Evolutionary conservation across 2,329 filamentous ascomycete genomes (phyloP).

Genomic region (Elsinoe australis): DNA sequence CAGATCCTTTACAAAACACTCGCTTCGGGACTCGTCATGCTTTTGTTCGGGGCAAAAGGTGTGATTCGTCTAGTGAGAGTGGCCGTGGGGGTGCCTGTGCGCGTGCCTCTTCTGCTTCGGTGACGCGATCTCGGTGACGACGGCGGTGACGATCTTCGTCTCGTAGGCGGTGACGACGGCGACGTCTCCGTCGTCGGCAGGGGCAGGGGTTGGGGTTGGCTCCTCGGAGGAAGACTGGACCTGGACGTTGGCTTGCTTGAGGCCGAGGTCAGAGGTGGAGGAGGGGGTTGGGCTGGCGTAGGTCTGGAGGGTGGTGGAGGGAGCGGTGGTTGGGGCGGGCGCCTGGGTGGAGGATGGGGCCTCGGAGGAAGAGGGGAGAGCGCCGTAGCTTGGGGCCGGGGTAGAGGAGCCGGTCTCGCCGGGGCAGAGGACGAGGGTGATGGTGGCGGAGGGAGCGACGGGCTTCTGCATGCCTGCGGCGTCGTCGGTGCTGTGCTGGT

Average conservation of each 20-base stretch:
- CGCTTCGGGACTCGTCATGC: too few relatives aligned
- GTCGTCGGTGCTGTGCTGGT: slow-evolving; percentile 34
- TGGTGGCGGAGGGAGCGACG: slow-evolving; percentile 27
- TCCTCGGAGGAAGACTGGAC: background rate
- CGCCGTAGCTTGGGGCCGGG: slow-evolving; percentile 16
- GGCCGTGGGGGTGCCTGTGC: slow-evolving; percentile 26
- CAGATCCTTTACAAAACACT: background rate
- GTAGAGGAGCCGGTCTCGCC: slow-evolving; percentile 20
- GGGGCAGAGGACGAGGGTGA: slow-evolving; percentile 34
- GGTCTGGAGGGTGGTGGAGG: slow-evolving; percentile 21
- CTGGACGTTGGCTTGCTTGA: slow-evolving; percentile 18
- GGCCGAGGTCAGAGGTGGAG: slow-evolving; percentile 15
- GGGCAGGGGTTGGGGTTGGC: background rate
- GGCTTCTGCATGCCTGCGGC: slow-evolving; percentile 34
- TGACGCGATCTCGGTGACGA: slow-evolving; percentile 10
- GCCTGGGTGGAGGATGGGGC: slow-evolving; percentile 14
- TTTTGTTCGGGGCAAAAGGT: too few relatives aligned
- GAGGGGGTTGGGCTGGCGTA: slow-evolving; percentile 21
- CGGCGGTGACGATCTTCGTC: slow-evolving; percentile 22
- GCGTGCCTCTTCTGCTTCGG: slow-evolving; percentile 24
- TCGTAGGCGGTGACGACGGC: slow-evolving; percentile 25
- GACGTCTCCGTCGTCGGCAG: slow-evolving; percentile 4
- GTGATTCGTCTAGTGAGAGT: slow-evolving; percentile 19
- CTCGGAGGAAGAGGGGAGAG: slow-evolving; percentile 19
- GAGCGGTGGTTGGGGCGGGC: slow-evolving; percentile 14